These are phyloP conservation scores for Erodium moschatum DNA, from an alignment of 441 rosid species.

Conservation along the genomic window DNA sequence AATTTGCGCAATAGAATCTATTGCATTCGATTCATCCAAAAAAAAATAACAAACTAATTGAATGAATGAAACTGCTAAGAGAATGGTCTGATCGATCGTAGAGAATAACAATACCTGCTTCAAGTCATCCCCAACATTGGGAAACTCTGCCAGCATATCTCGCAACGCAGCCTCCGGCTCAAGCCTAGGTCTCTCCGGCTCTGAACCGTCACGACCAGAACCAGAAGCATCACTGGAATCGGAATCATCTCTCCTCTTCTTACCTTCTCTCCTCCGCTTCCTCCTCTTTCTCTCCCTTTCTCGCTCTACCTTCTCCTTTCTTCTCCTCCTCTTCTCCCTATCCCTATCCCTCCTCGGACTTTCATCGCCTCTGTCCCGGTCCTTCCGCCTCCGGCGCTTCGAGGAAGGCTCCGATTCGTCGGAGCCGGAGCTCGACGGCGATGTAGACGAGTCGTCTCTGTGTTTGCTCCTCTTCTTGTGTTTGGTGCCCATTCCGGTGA, in stretches of 20 bases:
- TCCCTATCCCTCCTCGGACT: slow-evolving; percentile 45
- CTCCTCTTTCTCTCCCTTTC: slow-evolving; percentile 31
- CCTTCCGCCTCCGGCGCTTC: slow-evolving; percentile 30
- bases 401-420: slow-evolving; percentile 46
- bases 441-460: slow-evolving; percentile 28
- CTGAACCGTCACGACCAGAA: slow-evolving; percentile 26
- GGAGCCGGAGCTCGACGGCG: slow-evolving; percentile 29
- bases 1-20: too few relatives aligned
- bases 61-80: too few relatives aligned
- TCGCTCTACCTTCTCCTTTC: slow-evolving; percentile 24
- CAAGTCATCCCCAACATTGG: slow-evolving; percentile 57
- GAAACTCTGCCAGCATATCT: slow-evolving; percentile 52
- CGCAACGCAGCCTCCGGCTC: slow-evolving; percentile 42
- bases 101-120: slow-evolving; percentile 39
- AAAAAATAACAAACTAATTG: too few relatives aligned
- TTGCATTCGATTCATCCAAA: too few relatives aligned
- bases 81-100: too few relatives aligned
- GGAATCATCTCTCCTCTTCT: slow-evolving; percentile 39
- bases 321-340: slow-evolving; percentile 32
- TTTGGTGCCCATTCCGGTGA: slow-evolving; percentile 28
- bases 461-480: slow-evolving; percentile 28
- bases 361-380: slow-evolving; percentile 31
- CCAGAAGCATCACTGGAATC: slow-evolving; percentile 26
- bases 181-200: slow-evolving; percentile 23
- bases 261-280: slow-evolving; percentile 31